Base-by-base conservation (phyloP, 2,329 filamentous ascomycete species). In the Aureobasidium leucospermi region DNA sequence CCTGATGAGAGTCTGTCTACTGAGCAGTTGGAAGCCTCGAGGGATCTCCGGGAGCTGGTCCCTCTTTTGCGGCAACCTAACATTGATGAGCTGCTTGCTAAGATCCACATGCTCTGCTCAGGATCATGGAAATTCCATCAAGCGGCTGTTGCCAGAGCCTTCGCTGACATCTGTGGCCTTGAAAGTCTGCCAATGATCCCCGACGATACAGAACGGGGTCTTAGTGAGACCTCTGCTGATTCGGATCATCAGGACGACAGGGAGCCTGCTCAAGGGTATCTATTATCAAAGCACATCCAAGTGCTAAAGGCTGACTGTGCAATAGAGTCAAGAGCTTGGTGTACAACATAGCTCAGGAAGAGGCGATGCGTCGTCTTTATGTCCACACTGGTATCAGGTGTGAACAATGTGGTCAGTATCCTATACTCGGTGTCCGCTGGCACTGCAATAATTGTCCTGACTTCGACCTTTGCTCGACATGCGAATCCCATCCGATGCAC, bases 361-460 rank as follows among this genome's bases (percentile, higher is more conserved):
- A 96, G 70, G 90, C 92, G 1, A 84, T 87, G 59, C 82, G 89
- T 55, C 93, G 94, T 70, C 89, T 90, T 19, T 96, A 94, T 68
- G 87, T 96, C 23, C 94, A 99, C 71, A 83, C 93, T 11, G 93
- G 94, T 11, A 95, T 96, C 62, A 88, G 87, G 39, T 99, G 94
- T 71, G 96, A 97, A 71, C 85, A 85, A 52, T 99, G 94, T 67
- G 89, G 89, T 59, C 85, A 88, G 67, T 85, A 89, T 52, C 93
- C 94, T 11, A 97, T 99, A 62, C 87, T 90, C 56, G 94, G 94
- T 15, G 88, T 96, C 62, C 85, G 94, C 60, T 99, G 96, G 76
- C 88, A 92, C 61, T 99, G 94, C 74, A 87, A 91, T 66, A 97
- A 99, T 75, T 99, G 94, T 71, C 85, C 89, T 64, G 93, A 99